A percentile compares a stretch with the other conserved stretches of the same genome.
Evolutionary conservation across 2,329 filamentous ascomycete genomes (phyloP).

Genomic region (Chaetomium sp.): DNA sequence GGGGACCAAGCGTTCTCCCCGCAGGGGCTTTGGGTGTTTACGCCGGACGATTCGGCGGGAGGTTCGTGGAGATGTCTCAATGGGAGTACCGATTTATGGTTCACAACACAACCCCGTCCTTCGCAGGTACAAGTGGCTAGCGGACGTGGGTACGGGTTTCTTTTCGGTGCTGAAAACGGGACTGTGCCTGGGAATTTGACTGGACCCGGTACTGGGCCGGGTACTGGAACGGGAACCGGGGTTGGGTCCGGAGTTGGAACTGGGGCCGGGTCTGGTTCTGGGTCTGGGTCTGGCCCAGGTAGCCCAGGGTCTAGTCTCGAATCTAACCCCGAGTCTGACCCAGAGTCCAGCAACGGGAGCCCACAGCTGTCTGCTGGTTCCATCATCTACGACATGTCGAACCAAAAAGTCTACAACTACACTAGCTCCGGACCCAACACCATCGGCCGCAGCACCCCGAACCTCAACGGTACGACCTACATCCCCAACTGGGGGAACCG

Average conservation of each 20-base stretch:
- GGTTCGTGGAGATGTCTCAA: conserved; percentile 19
- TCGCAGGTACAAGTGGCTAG: conserved; percentile 13
- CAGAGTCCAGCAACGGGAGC: conserved; percentile 4
- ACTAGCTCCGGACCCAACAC: not conserved
- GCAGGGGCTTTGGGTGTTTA: conserved; percentile 20
- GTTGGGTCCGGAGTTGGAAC: no score
- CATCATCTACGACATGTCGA: conserved; percentile 14
- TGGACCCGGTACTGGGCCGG: no score
- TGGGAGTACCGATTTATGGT: conserved; percentile 9
- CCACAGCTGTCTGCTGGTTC: conserved; percentile 1
- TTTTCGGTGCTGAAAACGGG: conserved; percentile 2
- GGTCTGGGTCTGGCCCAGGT: conserved; percentile 3
- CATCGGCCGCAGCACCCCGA: not conserved
- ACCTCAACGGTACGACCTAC: conserved; percentile 11
- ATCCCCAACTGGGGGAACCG: conserved; percentile 19
- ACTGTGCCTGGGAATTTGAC: no score
- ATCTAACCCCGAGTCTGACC: not conserved
- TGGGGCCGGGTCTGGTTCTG: no score
- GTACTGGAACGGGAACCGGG: no score
- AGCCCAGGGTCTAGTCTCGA: not conserved
- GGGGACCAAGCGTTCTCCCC: conserved; percentile 9
- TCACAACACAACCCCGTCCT: conserved; percentile 13
- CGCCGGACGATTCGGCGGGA: conserved; percentile 7
- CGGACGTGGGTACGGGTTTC: conserved; percentile 15
- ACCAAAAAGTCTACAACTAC: conserved; percentile 4